Evolutionary conservation across 495 filamentous ascomycete genomes (phyloP), one percentile per base, ranked within the genome.

Genomic region (Chaetomium tenue): DNA sequence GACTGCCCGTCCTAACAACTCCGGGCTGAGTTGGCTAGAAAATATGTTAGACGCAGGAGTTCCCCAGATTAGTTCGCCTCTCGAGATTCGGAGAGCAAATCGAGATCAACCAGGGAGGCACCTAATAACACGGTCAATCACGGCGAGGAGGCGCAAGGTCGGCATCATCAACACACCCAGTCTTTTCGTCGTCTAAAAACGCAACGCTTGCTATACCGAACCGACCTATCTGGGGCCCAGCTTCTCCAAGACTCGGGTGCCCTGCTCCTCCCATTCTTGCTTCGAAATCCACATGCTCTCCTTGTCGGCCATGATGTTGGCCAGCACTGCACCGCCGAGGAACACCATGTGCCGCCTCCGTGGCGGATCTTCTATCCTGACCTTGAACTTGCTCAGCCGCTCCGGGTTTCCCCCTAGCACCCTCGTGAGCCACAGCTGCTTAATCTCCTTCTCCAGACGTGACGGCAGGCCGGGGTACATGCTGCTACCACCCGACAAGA

Each of bases 251-350:
- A 87, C 87, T 52, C 89, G 83, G n/a, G 88, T 72, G 20, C 94
- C 94, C 76, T 96, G 88, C 80, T 98, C 94, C 71, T 92, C 82
- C 95, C 95, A 98, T 78, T 98, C 95, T 72, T 89, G 83, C 81
- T 96, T 96, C 56, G 89, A 88, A 59, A 98, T 93, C 94, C 94
- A 98, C 94, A 98, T 98, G 74, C 89, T 88, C 71, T 97, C 91
- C 78, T 96, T 96, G 76, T 98, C 92, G 56, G 94, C 92, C 88
- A 98, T 98, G 79, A 98, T 92, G 75, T 97, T 97, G 65, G 94
- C 94, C 59, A 99, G 83, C 54, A 99, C 95, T 11, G 94, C 95
- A 72, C 94, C 94, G 63, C 94, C 94, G 61, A 98, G 77, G 86
- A 99, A 99, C 5, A 98, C 95, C 94, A 99, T 98, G 78, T 99